Percentiles rank a stretch among this genome's conserved stretches.
Evolutionary conservation across 768 basidiomycete species (phyloP).

Genomic region (Pisolithus marmoratus): DNA sequence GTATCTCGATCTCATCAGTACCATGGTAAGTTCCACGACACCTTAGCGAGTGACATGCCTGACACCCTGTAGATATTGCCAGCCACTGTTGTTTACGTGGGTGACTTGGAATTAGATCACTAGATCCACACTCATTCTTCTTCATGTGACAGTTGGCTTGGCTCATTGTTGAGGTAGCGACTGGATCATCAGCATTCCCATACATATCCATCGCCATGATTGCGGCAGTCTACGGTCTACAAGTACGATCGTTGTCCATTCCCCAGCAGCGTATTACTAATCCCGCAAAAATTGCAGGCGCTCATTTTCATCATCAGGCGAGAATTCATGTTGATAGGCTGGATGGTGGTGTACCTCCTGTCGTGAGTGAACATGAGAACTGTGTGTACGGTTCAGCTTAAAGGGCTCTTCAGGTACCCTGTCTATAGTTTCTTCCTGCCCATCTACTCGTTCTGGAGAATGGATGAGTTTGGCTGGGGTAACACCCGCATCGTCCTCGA

Average conservation of each 20-base stretch:
- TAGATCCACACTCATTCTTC: slow-evolving; percentile 8
- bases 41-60: not conserved
- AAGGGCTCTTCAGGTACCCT: slow-evolving; percentile 42
- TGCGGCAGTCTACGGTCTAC: slow-evolving; percentile 63
- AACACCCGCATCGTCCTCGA: slow-evolving; percentile 61
- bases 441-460: slow-evolving; percentile 69
- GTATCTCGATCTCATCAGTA: slow-evolving; percentile 60
- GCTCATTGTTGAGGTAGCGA: slow-evolving; percentile 54
- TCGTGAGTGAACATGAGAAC: slow-evolving; percentile 39
- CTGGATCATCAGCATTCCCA: slow-evolving; percentile 48
- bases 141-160: slow-evolving; percentile 41
- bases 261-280: not conserved
- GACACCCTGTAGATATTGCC: slow-evolving; percentile 41
- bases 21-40: slow-evolving; percentile 37
- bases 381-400: slow-evolving; percentile 2
- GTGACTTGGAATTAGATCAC: slow-evolving; percentile 15
- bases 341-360: slow-evolving; percentile 66
- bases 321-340: slow-evolving; percentile 71
- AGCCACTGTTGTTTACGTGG: slow-evolving; percentile 56
- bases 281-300: slow-evolving; percentile 27
- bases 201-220: slow-evolving; percentile 62
- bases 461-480: slow-evolving; percentile 72
- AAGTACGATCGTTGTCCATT: slow-evolving; percentile 30
- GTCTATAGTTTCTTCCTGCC: slow-evolving; percentile 66
- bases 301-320: slow-evolving; percentile 68